Percentiles rank a stretch among this genome's conserved stretches.
phyloP scores from a whole-genome alignment of 202 grass and related monocot species.

The Musa balbisiana region DNA sequence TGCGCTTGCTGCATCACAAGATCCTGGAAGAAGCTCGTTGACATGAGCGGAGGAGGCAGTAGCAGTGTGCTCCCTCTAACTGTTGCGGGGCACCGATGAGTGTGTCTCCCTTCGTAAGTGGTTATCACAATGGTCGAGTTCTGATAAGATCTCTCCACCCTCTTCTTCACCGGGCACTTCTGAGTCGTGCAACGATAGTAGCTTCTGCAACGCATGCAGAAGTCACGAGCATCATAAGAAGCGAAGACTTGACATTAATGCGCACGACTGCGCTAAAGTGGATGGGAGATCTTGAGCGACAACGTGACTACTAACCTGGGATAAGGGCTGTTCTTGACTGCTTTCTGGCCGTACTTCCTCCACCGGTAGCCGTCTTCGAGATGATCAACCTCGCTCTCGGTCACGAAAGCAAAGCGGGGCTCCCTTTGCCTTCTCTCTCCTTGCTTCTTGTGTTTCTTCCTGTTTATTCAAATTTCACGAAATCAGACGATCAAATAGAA shows the following conservation, averaged over 20 bases:
- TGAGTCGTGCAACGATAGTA: conserved; percentile 91
- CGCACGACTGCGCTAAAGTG: too few relatives aligned
- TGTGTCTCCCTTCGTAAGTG: conserved; percentile 87
- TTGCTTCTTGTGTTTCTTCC: conserved; percentile 52
- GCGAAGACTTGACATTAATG: too few relatives aligned
- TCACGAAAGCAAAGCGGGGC: conserved; percentile 78
- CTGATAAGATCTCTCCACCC: conserved; percentile 82
- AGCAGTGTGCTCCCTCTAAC: conserved; percentile 53
- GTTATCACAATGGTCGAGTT: conserved; percentile 87
- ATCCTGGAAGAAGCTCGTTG: conserved; percentile 22
- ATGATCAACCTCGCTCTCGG: conserved; percentile 95
- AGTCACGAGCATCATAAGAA: too few relatives aligned
- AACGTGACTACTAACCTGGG: conserved; percentile 41
- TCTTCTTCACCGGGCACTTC: conserved; percentile 88
- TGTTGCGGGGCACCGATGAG: conserved; percentile 63
- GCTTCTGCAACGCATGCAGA: conserved; percentile 39
- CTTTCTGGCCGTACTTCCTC: conserved; percentile 98
- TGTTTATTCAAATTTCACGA: conserved; percentile 26
- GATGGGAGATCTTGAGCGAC: too few relatives aligned
- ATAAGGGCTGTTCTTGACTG: conserved; percentile 95
- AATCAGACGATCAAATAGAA: neutral
- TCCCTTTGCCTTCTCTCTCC: conserved; percentile 66
- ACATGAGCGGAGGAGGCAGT: conserved; percentile 17
- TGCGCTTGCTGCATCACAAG: conserved; percentile 30
- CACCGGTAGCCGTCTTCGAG: conserved; percentile 96